A percentile compares a stretch with the other conserved stretches of the same genome.
Conservation (phyloP, 2,329 filamentous ascomycete genomes). For the Teratosphaeria viscida region DNA sequence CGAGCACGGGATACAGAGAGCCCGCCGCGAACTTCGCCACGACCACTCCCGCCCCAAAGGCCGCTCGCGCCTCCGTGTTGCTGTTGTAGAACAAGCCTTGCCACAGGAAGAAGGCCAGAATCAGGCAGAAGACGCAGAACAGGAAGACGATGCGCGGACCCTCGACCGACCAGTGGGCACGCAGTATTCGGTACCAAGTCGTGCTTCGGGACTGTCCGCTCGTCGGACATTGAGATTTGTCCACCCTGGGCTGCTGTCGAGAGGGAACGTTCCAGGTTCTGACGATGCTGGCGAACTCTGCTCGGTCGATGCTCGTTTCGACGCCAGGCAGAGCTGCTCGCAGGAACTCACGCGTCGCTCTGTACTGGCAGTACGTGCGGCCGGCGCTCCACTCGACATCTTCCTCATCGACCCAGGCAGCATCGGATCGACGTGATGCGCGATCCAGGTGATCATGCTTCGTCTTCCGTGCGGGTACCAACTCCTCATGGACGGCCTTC, state of each 20-base stretch:
- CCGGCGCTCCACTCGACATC: background rate
- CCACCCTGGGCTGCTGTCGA: background rate
- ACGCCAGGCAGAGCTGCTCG: background rate
- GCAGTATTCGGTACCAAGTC: background rate
- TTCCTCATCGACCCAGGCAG: background rate
- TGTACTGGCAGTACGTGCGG: background rate
- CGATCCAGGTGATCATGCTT: constrained; percentile 36
- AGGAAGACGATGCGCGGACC: background rate
- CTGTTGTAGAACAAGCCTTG: constrained; percentile 44
- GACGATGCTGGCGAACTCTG: background rate
- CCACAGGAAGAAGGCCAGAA: constrained; percentile 44
- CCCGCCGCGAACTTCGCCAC: constrained; percentile 47
- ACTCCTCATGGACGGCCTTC: constrained; percentile 42
- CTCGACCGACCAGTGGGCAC: background rate
- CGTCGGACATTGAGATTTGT: background rate
- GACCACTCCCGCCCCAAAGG: constrained; percentile 47
- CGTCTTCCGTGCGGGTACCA: constrained; percentile 34
- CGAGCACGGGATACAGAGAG: constrained; percentile 47
- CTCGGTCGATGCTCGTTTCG: background rate
- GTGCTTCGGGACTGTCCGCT: background rate
- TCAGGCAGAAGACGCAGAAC: background rate
- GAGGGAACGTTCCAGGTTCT: background rate
- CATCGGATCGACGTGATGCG: background rate
- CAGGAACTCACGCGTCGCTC: background rate
- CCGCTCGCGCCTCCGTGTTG: constrained; percentile 35